phyloP scores from a whole-genome alignment of 164 flowering plant genomes.

The Berberis thunbergii region DNA sequence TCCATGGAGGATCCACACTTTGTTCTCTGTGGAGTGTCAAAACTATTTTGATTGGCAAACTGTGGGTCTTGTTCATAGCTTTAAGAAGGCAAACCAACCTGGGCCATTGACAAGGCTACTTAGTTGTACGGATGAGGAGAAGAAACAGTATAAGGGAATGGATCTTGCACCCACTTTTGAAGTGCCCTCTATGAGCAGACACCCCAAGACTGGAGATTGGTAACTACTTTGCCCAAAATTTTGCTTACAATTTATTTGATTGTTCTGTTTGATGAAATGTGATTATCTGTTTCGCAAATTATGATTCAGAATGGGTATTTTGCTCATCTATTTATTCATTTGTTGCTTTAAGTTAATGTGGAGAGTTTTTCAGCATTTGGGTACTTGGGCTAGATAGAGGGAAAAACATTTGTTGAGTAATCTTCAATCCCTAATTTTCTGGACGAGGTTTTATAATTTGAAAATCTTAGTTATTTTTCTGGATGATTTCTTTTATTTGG shows the following conservation, averaged over 20 bases:
- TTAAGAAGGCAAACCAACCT: constrained; percentile 73
- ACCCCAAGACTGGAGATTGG: constrained; percentile 97
- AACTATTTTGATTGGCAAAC: constrained; percentile 99
- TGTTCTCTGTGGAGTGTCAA: constrained; percentile 96
- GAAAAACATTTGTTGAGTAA: no score
- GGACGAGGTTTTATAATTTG: no score
- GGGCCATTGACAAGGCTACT: constrained; percentile 86
- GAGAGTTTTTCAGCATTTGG: no score
- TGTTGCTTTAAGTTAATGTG: no score
- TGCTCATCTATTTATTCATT: neutral
- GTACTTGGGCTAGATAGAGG: no score
- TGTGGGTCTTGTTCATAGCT: constrained; percentile 88
- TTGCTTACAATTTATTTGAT: no score
- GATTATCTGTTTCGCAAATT: neutral
- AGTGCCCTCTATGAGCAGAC: constrained; percentile 96
- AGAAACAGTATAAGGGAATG: constrained; percentile 74
- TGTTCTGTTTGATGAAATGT: neutral
- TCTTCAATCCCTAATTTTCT: no score
- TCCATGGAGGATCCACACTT: constrained; percentile 83
- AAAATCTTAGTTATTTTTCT: no score
- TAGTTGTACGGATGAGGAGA: constrained; percentile 94
- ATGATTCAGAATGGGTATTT: neutral
- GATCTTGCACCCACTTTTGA: constrained; percentile 84
- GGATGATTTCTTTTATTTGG: no score
- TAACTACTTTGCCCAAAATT: constrained; percentile 11